These are phyloP conservation scores for Aspergillus quadricinctus DNA, from an alignment of 2,329 filamentous ascomycete genomes.

Conservation along the genomic window DNA sequence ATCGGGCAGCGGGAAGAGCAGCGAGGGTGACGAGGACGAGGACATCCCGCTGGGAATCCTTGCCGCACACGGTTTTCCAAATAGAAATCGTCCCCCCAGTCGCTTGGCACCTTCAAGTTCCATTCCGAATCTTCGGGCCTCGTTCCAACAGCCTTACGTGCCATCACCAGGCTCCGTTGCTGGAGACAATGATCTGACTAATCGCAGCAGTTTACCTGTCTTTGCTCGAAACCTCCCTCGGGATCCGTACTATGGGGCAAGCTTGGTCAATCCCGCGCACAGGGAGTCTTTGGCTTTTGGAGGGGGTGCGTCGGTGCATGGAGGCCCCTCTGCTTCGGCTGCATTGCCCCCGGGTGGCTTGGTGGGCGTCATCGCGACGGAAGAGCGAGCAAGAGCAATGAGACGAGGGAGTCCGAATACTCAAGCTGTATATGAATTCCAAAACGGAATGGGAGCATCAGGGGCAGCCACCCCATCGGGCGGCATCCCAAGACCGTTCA, in stretches of 20 bases:
- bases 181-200: constrained; percentile 42
- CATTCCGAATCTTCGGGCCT: constrained; percentile 66
- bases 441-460: constrained; percentile 25
- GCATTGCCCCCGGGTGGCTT: constrained; percentile 67
- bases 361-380: constrained; percentile 80
- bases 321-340: constrained; percentile 33
- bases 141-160: constrained; percentile 44
- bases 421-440: constrained; percentile 45
- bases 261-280: constrained; percentile 66
- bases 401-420: constrained; percentile 72
- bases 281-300: constrained; percentile 71
- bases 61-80: constrained; percentile 83
- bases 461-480: constrained; percentile 21
- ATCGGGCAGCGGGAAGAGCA: constrained; percentile 36
- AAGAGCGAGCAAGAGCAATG: constrained; percentile 74
- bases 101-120: constrained; percentile 62
- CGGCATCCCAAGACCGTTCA: constrained; percentile 35
- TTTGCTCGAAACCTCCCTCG: constrained; percentile 79
- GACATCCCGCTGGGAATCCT: constrained; percentile 83
- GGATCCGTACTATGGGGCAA: constrained; percentile 79
- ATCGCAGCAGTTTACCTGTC: constrained; percentile 61
- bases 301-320: constrained; percentile 49
- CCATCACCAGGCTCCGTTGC: constrained; percentile 54
- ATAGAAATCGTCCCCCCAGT: constrained; percentile 69
- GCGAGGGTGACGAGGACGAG: constrained; percentile 70